phyloP scores from a whole-genome alignment of 2,329 filamentous ascomycete genomes.

The Aspergillus brasiliensis region DNA sequence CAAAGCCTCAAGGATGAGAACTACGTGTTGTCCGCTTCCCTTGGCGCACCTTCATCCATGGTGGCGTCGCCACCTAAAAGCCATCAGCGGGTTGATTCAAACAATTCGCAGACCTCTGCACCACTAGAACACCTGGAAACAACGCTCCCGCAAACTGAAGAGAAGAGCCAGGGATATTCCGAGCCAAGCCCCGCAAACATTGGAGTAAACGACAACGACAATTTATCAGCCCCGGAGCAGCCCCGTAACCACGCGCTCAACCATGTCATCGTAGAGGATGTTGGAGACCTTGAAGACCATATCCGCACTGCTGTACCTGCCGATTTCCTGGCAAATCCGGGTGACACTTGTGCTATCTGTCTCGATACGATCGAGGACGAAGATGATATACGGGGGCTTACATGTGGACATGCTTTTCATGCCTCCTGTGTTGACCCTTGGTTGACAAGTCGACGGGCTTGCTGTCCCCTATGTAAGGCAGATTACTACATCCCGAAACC shows the following conservation, averaged over 20 bases:
- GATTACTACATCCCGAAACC: constrained; percentile 97
- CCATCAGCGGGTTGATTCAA: constrained; percentile 21
- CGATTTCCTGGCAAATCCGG: constrained; percentile 77
- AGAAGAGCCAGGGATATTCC: constrained; percentile 17
- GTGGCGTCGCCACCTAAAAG: constrained; percentile 25
- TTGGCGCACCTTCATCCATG: constrained; percentile 22
- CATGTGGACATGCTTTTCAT: constrained; percentile 98
- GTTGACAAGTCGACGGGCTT: constrained; percentile 90
- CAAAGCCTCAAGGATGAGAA: constrained; percentile 71
- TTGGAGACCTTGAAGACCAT: constrained; percentile 74
- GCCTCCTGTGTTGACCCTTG: constrained; percentile 94
- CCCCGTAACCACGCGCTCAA: constrained; percentile 44
- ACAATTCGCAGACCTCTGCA: constrained; percentile 16
- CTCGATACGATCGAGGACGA: constrained; percentile 92
- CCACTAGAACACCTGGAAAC: constrained; percentile 18
- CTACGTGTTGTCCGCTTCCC: constrained; percentile 31
- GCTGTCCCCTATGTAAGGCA: constrained; percentile 95
- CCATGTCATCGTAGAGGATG: constrained; percentile 50
- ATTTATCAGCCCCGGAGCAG: constrained; percentile 23
- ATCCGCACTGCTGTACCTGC: constrained; percentile 81
- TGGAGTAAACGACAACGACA: constrained; percentile 7
- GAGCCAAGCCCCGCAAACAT: background rate
- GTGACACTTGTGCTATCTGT: constrained; percentile 95
- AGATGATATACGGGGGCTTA: constrained; percentile 89
- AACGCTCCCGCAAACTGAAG: constrained; percentile 13